These are phyloP conservation scores for Monosporozyma servazzii DNA, from an alignment of 805 yeast species.

Conservation along the genomic window DNA sequence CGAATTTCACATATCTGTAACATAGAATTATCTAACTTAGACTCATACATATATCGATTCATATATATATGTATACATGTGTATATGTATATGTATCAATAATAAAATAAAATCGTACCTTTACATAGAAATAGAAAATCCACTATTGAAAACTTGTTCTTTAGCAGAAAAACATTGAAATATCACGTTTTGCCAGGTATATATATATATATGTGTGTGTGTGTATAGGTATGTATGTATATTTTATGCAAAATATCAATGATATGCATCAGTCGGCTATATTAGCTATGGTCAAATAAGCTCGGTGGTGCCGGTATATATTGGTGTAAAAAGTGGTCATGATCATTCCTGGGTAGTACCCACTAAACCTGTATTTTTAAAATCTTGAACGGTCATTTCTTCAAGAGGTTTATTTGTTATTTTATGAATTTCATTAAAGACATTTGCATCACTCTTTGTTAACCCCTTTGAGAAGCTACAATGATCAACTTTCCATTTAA, in stretches of 20 bases:
- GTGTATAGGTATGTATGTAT: neutral
- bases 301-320: too few species aligned
- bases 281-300: too few species aligned
- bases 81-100: neutral
- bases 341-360: neutral
- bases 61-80: neutral
- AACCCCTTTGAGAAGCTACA: conserved; percentile 49
- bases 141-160: too few species aligned
- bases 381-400: conserved; percentile 11
- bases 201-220: too few species aligned
- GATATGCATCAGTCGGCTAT: too few species aligned
- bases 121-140: neutral
- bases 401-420: conserved; percentile 8
- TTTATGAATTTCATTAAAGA: conserved; percentile 8
- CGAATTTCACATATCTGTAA: neutral
- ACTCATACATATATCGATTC: neutral
- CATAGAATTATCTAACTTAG: conserved; percentile 1
- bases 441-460: conserved; percentile 49
- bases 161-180: neutral
- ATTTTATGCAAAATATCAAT: too few species aligned
- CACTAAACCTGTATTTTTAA: conserved; percentile 1
- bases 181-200: neutral
- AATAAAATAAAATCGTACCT: neutral
- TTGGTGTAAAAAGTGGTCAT: too few species aligned
- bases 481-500: neutral